A percentile compares a stretch with the other conserved stretches of the same genome.
These are phyloP conservation scores for Microcyclosporella mali DNA, from an alignment of 2,329 filamentous ascomycete genomes.

Conservation along the genomic window DNA sequence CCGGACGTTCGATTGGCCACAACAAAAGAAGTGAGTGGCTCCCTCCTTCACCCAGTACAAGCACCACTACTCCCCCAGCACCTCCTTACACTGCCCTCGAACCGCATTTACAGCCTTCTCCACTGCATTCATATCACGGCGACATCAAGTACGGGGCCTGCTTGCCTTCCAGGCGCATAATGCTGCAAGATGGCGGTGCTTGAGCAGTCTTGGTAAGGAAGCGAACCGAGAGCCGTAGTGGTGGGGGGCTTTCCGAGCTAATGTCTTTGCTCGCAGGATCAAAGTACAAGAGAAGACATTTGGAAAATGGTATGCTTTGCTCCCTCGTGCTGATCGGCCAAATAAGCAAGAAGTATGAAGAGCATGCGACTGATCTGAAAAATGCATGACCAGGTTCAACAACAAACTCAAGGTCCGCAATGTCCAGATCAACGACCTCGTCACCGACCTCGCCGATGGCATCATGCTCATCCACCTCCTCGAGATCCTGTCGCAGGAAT, in stretches of 20 bases:
- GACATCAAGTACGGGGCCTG: no score
- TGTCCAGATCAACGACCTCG: conserved; percentile 78
- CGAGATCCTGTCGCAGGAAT: conserved; percentile 90
- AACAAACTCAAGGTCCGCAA: conserved; percentile 78
- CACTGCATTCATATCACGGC: no score
- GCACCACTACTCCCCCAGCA: neutral
- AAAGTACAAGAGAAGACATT: conserved; percentile 87
- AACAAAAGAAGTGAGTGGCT: neutral
- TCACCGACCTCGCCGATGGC: conserved; percentile 85
- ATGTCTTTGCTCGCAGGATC: conserved; percentile 23
- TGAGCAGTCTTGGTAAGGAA: conserved; percentile 43
- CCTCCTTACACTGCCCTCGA: neutral
- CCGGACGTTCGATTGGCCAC: neutral
- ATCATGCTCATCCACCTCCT: conserved; percentile 94
- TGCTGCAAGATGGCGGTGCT: conserved; percentile 33
- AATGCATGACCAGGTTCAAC: conserved; percentile 60
- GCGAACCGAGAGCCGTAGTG: neutral
- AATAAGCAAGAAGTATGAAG: neutral
- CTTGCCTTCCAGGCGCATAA: no score
- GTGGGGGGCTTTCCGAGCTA: conserved; percentile 43
- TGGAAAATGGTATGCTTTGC: conserved; percentile 75
- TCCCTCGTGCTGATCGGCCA: neutral
- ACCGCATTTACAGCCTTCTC: neutral
- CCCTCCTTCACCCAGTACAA: neutral
- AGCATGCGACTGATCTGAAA: neutral